phyloP scores from a whole-genome alignment of 2,329 filamentous ascomycete genomes.

The Colletotrichum chlorophyti region DNA sequence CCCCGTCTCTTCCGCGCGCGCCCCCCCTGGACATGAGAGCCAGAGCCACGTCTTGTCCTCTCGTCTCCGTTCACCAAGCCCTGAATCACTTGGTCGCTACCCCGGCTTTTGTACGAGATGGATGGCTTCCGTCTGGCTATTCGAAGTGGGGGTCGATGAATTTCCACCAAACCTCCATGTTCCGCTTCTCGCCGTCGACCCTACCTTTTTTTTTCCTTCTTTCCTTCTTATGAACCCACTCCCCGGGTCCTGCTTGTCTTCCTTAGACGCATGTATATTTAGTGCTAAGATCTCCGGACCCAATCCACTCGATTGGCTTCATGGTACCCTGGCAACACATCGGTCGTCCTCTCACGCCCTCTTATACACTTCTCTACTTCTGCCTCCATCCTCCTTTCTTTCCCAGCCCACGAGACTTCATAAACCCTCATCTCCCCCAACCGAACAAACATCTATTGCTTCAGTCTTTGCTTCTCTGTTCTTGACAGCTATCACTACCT shows the following conservation, averaged over 20 bases:
- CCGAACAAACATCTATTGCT: neutral
- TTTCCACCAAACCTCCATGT: slow-evolving; percentile 23
- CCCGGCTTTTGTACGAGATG: slow-evolving; percentile 28
- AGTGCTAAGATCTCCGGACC: slow-evolving; percentile 27
- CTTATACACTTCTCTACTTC: slow-evolving; percentile 20
- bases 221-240: slow-evolving; percentile 12
- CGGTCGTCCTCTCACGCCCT: slow-evolving; percentile 1
- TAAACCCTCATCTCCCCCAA: slow-evolving; percentile 34
- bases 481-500: neutral
- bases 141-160: slow-evolving; percentile 21
- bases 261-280: slow-evolving; percentile 26
- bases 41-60: slow-evolving; percentile 11
- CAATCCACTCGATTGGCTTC: slow-evolving; percentile 15
- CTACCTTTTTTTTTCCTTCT: slow-evolving; percentile 22
- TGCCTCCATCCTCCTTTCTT: slow-evolving; percentile 18
- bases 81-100: slow-evolving; percentile 16
- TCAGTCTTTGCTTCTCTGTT: slow-evolving; percentile 21
- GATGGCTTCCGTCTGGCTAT: slow-evolving; percentile 15
- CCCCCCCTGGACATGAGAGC: slow-evolving; percentile 18
- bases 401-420: slow-evolving; percentile 26
- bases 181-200: slow-evolving; percentile 13
- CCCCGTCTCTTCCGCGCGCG: neutral
- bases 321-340: slow-evolving; percentile 20
- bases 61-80: slow-evolving; percentile 15
- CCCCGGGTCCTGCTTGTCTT: slow-evolving; percentile 19